Base-by-base conservation (phyloP, 73 alveolate species). In the Symbiodinium pilosum region DNA sequence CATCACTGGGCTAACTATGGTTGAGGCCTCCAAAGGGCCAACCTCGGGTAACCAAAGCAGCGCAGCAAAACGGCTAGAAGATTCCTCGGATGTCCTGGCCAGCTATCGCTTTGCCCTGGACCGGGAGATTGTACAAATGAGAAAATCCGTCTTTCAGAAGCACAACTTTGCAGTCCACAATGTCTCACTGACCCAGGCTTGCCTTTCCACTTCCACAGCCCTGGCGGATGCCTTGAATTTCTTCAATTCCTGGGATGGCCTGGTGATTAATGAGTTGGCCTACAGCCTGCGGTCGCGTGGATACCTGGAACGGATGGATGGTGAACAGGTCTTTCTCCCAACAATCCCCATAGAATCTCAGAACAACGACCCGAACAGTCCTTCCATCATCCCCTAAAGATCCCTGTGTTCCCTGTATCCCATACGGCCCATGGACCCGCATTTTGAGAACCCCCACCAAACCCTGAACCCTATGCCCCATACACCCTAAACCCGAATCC, bases 221-320 rank as follows among this genome's bases (percentile, higher is more conserved):
- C 3, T 89, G 81, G 87, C 87, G 28, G 87, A 89, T 14, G 87
- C 87, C 3, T 34, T 89, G 26, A 71, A 68, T 14, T 47, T 89
- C 96, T 89, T 89, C 38, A 84, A 89, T 68, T 68, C 96, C 8
- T 68, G 86, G 96, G 96, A 89, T n/a, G 86, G 96, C 43, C 36
- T 89, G 39, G 87, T 83, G 16, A 39, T 83, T 14, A 89, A 89
- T 39, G 98, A 92, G 89, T 34, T 92, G 75, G 98, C 98, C 38
- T 92, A 92, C 64, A 64, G 89, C 39, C 54, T 92, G 2, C 87
- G 83, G 40, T 69, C 89, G 4, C 98, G 98, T 5, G 98, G 98
- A 18, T 92, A 69, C 24, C 51, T 92, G 83, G 98, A 92, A 39
- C 44, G 98, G 39, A n/a, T 92, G 87, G 91, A 92, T n/a, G 89